Percentiles rank a stretch among this genome's conserved stretches.
Evolutionary conservation across 208 protist species (phyloP).

Genomic region (Leishmania guyanensis): DNA sequence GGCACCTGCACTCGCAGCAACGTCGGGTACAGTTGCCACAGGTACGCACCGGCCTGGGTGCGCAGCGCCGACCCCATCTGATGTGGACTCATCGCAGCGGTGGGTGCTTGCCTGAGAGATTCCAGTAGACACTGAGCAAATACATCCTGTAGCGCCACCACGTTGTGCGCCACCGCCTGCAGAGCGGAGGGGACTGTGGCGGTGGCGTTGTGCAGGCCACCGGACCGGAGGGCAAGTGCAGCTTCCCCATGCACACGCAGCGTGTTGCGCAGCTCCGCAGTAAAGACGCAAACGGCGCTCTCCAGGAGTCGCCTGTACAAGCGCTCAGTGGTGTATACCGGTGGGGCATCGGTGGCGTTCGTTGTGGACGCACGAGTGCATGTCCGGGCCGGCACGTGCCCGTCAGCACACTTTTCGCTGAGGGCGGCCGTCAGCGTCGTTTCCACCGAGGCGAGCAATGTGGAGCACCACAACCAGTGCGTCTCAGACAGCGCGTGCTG

Average conservation of each 20-base stretch:
- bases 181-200: slow-evolving; percentile 1
- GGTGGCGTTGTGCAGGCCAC: slow-evolving; percentile 7
- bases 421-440: neutral
- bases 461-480: slow-evolving; percentile 24
- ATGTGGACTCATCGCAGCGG: neutral
- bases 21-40: slow-evolving; percentile 24
- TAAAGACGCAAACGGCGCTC: slow-evolving; percentile 13
- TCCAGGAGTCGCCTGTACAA: slow-evolving; percentile 19
- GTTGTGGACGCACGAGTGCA: neutral
- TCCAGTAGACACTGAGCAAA: slow-evolving; percentile 9
- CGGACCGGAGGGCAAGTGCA: slow-evolving; percentile 16
- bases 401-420: neutral
- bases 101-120: neutral
- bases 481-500: slow-evolving; percentile 33
- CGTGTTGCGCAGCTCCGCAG: slow-evolving; percentile 9
- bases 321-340: neutral
- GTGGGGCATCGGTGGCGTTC: neutral
- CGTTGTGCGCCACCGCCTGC: slow-evolving; percentile 19
- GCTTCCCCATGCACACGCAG: slow-evolving; percentile 17
- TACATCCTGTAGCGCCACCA: slow-evolving; percentile 8
- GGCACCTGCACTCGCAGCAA: slow-evolving; percentile 29
- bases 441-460: slow-evolving; percentile 17
- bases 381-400: neutral
- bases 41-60: slow-evolving; percentile 4
- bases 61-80: neutral